A percentile compares a stretch with the other conserved stretches of the same genome.
These are phyloP conservation scores for Ehretia macrophylla DNA, from an alignment of 257 asterid species.

Conservation along the genomic window DNA sequence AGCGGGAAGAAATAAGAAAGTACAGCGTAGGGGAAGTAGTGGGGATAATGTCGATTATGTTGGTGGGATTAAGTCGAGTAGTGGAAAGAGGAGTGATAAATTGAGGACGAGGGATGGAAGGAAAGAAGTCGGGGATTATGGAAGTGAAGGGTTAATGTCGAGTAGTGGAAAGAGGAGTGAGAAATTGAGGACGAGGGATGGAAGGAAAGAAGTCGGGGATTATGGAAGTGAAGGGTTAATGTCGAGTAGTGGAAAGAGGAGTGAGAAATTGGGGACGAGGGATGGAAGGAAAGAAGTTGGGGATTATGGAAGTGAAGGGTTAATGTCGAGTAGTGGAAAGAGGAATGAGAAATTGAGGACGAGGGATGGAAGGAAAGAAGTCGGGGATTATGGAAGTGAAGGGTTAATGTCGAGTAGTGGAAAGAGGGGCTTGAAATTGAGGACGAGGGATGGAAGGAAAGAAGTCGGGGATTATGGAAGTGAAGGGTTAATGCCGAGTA, in stretches of 20 bases:
- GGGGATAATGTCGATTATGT: conserved; percentile 16
- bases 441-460: not conserved
- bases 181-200: not conserved
- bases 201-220: conserved; percentile 12
- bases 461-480: too few relatives aligned
- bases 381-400: conserved; percentile 6
- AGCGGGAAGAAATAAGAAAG: conserved; percentile 12
- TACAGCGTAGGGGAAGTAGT: conserved; percentile 23
- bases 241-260: conserved; percentile 8
- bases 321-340: conserved; percentile 13
- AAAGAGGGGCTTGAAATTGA: conserved; percentile 5
- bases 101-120: conserved; percentile 2
- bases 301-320: conserved; percentile 9
- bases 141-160: conserved; percentile 13
- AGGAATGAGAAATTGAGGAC: not conserved
- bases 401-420: conserved; percentile 15
- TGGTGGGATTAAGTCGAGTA: conserved; percentile 15
- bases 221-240: conserved; percentile 14
- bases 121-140: conserved; percentile 14
- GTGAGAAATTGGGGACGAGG: not conserved
- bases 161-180: conserved; percentile 5
- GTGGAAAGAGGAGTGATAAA: conserved; percentile 2
- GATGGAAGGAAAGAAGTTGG: conserved; percentile 11
- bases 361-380: conserved; percentile 9
- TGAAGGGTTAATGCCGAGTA: conserved; percentile 14